Conservation (phyloP, 164 flowering plant species). For the Brasenia schreberi region DNA sequence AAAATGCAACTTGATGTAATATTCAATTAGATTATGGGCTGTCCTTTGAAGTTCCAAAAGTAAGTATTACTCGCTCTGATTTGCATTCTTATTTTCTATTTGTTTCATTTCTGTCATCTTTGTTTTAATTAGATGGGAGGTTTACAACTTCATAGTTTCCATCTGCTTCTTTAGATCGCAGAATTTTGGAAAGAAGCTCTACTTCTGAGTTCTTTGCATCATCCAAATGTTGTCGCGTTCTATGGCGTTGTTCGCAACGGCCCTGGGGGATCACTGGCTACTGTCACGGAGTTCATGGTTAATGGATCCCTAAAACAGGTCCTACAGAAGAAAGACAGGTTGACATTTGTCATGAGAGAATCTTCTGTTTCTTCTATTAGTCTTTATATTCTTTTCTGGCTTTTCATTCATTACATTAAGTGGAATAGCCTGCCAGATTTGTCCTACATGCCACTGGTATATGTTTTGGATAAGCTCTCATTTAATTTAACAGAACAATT, state of each 20-base stretch:
- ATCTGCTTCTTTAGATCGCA: constrained; percentile 46
- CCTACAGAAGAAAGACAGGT: constrained; percentile 95
- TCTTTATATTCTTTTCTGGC: background rate
- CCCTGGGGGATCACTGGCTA: constrained; percentile 92
- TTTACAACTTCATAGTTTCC: background rate
- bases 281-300: constrained; percentile 95
- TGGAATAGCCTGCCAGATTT: background rate
- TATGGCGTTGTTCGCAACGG: constrained; percentile 99
- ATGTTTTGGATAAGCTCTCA: background rate
- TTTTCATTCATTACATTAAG: background rate
- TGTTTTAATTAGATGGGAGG: background rate
- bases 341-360: background rate
- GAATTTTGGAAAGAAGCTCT: constrained; percentile 99
- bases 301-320: constrained; percentile 97
- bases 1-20: too few relatives aligned
- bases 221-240: constrained; percentile 97
- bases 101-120: background rate
- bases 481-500: constrained; percentile 53
- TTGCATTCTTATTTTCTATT: too few relatives aligned
- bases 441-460: background rate
- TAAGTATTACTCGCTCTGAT: too few relatives aligned
- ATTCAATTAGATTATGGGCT: too few relatives aligned
- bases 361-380: background rate
- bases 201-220: constrained; percentile 84
- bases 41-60: too few relatives aligned